These are phyloP conservation scores for Tilletia horrida DNA, from an alignment of 1,284 basidiomycete species.

Conservation along the genomic window DNA sequence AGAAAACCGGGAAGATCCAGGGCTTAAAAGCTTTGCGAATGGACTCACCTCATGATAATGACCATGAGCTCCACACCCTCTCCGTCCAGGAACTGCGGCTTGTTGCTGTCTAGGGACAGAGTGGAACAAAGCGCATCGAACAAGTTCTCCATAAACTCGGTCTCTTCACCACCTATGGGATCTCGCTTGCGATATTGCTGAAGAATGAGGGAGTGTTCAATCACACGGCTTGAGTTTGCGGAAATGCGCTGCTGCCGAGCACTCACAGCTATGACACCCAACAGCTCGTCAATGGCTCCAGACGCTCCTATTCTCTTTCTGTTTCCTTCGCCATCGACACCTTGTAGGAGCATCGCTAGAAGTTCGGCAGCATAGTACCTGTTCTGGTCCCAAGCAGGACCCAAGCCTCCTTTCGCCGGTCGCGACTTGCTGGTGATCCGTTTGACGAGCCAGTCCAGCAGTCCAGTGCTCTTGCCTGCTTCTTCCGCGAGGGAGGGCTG, in stretches of 20 bases:
- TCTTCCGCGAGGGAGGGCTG: conserved; percentile 66
- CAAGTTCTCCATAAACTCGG: conserved; percentile 94
- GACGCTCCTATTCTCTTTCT: conserved; percentile 53
- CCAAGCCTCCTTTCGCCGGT: conserved; percentile 59
- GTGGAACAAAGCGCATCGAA: conserved; percentile 82
- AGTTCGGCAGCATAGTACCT: conserved; percentile 60
- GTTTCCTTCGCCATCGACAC: conserved; percentile 21
- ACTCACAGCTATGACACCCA: conserved; percentile 77
- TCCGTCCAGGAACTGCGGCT: conserved; percentile 75
- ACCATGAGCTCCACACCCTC: conserved; percentile 97
- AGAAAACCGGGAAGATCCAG: background rate
- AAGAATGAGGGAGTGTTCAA: background rate
- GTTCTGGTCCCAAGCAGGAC: conserved; percentile 45
- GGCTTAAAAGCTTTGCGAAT: conserved; percentile 10
- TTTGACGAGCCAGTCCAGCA: conserved; percentile 70
- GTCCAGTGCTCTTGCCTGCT: conserved; percentile 24
- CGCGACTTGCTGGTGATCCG: conserved; percentile 65
- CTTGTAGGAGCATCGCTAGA: conserved; percentile 79
- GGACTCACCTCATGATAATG: conserved; percentile 67
- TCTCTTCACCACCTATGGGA: conserved; percentile 79
- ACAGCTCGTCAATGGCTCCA: conserved; percentile 73
- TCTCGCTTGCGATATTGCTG: conserved; percentile 69
- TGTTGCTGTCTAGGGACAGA: conserved; percentile 69
- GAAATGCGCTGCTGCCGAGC: background rate
- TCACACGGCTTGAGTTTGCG: background rate